Evolutionary conservation across 2,329 filamentous ascomycete genomes (phyloP).

Genomic region (Fusarium dimerum): DNA sequence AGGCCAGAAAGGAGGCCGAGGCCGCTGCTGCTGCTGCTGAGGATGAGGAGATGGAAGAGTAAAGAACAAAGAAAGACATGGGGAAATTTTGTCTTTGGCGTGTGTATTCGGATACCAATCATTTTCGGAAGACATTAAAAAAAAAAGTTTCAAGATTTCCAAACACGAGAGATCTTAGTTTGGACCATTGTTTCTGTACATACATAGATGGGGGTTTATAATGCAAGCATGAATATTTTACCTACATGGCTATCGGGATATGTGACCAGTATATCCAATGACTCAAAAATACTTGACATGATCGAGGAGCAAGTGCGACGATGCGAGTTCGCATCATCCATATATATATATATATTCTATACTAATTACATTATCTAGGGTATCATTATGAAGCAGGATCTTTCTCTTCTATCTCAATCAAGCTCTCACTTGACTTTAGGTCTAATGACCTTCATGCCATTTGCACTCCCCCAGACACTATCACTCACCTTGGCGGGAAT

Average conservation of each 20-base stretch:
- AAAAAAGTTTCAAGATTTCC: neutral
- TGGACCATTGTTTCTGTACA: neutral
- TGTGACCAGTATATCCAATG: too few relatives aligned
- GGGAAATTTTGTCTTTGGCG: neutral
- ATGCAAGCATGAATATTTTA: neutral
- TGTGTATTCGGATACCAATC: neutral
- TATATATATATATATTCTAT: neutral
- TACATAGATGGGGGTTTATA: neutral
- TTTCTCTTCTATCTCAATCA: slow-evolving; percentile 2
- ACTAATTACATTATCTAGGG: slow-evolving; percentile 22
- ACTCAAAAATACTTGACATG: too few relatives aligned
- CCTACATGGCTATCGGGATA: too few relatives aligned
- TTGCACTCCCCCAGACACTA: slow-evolving; percentile 75
- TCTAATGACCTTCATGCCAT: slow-evolving; percentile 43
- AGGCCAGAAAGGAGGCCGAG: slow-evolving; percentile 45
- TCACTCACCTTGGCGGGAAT: slow-evolving; percentile 69
- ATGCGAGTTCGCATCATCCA: neutral
- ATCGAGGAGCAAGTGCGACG: too few relatives aligned
- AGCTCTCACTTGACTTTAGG: slow-evolving; percentile 30
- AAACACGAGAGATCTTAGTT: neutral
- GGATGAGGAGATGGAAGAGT: slow-evolving; percentile 40
- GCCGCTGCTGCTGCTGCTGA: slow-evolving; percentile 29
- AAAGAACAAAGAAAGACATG: slow-evolving; percentile 1
- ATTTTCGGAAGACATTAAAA: neutral
- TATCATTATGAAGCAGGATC: slow-evolving; percentile 26